phyloP scores from a whole-genome alignment of 2,329 filamentous ascomycete species.

The Nothopassalora personata region DNA sequence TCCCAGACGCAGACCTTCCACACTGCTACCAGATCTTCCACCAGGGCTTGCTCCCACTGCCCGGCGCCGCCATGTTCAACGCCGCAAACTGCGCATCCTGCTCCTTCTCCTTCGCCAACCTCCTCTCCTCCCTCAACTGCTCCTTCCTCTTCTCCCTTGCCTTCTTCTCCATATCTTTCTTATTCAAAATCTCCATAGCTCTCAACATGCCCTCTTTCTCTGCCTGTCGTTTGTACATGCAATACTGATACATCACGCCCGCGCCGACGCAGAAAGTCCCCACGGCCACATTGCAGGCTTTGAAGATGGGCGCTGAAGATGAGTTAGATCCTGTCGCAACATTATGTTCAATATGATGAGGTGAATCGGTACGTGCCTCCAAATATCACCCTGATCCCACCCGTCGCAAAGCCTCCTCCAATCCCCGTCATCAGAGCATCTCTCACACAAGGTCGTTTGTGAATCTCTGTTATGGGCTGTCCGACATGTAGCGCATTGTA shows the following conservation, averaged over 20 bases:
- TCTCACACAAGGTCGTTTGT: slow-evolving; percentile 76
- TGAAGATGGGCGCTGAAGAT: slow-evolving; percentile 52
- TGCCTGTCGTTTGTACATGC: slow-evolving; percentile 65
- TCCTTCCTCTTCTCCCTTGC: slow-evolving; percentile 44
- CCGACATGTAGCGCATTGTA: slow-evolving; percentile 57
- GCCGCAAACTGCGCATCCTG: slow-evolving; percentile 34
- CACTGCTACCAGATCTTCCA: slow-evolving; percentile 32
- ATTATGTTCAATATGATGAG: too few species aligned
- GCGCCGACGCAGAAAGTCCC: slow-evolving; percentile 66
- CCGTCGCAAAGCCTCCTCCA: slow-evolving; percentile 68
- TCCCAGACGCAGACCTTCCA: not conserved
- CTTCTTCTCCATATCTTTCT: slow-evolving; percentile 61
- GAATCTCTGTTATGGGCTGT: slow-evolving; percentile 67
- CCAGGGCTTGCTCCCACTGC: slow-evolving; percentile 26
- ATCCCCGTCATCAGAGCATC: slow-evolving; percentile 81
- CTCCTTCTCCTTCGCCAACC: slow-evolving; percentile 41
- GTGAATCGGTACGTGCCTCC: slow-evolving; percentile 55
- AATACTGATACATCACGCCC: slow-evolving; percentile 76
- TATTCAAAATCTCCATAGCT: slow-evolving; percentile 74
- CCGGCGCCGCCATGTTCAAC: slow-evolving; percentile 18
- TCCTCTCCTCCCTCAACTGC: slow-evolving; percentile 34
- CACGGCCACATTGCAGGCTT: slow-evolving; percentile 79
- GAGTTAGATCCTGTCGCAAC: slow-evolving; percentile 9
- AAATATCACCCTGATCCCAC: slow-evolving; percentile 67
- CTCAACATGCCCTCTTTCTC: slow-evolving; percentile 81